A percentile compares a stretch with the other conserved stretches of the same genome.
These are phyloP conservation scores for Phoma sp. DNA, from an alignment of 2,329 filamentous ascomycete species.

Conservation along the genomic window DNA sequence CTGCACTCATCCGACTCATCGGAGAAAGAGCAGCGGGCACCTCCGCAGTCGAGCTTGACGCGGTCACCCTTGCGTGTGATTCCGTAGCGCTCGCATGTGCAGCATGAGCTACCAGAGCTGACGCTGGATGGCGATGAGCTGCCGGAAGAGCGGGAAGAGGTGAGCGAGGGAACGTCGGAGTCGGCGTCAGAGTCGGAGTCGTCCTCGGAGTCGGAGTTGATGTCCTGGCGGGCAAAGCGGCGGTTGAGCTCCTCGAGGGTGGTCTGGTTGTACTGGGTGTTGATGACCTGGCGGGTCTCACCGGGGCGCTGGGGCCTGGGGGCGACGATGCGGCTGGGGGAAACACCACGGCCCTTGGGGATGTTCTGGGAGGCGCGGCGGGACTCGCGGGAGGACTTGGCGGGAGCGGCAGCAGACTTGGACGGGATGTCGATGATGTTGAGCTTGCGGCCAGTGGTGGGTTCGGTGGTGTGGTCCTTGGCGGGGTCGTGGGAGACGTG, in stretches of 20 bases:
- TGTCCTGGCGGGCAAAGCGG: conserved; percentile 76
- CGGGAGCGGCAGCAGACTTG: conserved; percentile 55
- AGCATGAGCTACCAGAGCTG: conserved; percentile 63
- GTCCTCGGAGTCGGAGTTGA: conserved; percentile 59
- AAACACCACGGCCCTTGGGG: conserved; percentile 87
- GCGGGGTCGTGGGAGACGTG: conserved; percentile 96
- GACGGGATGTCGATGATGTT: conserved; percentile 94
- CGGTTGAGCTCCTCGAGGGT: conserved; percentile 80
- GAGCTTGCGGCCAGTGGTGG: conserved; percentile 93
- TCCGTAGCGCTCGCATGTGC: conserved; percentile 95
- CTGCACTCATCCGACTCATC: conserved; percentile 75
- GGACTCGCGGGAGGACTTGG: conserved; percentile 50
- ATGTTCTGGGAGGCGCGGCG: conserved; percentile 69
- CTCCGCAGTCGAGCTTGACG: conserved; percentile 95
- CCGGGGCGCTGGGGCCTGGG: conserved; percentile 89
- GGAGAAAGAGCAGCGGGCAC: conserved; percentile 82
- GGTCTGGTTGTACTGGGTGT: conserved; percentile 78
- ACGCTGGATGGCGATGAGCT: conserved; percentile 72
- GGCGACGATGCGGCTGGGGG: conserved; percentile 86
- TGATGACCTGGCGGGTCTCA: conserved; percentile 85
- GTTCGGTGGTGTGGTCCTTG: conserved; percentile 87
- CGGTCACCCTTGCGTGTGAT: conserved; percentile 93
- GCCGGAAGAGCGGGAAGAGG: conserved; percentile 69
- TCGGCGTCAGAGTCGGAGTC: conserved; percentile 73
- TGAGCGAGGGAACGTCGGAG: conserved; percentile 75